phyloP scores from a whole-genome alignment of 805 yeast genomes.

The Ogataea zsoltii region DNA sequence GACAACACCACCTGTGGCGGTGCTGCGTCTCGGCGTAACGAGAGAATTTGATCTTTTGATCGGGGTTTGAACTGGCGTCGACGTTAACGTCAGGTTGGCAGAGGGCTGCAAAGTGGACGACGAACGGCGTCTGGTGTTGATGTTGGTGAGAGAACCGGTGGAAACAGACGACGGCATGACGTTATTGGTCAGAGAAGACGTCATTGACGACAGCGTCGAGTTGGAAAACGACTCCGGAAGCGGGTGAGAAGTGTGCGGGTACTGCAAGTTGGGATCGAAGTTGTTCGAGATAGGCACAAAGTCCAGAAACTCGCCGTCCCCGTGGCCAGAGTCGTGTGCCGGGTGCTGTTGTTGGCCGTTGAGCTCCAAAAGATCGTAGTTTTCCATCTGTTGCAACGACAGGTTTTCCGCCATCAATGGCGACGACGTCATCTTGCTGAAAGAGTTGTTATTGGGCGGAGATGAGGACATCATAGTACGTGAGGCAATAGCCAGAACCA shows the following conservation, averaged over 20 bases:
- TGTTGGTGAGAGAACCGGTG: slow-evolving; percentile 19
- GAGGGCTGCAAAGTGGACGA: slow-evolving; percentile 9
- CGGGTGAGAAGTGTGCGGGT: slow-evolving; percentile 22
- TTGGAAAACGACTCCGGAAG: slow-evolving; percentile 36
- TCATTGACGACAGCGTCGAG: slow-evolving; percentile 35
- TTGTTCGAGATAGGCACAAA: slow-evolving; percentile 32
- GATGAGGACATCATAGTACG: slow-evolving; percentile 37
- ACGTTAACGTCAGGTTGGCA: slow-evolving; percentile 8
- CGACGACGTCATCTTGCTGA: slow-evolving; percentile 25
- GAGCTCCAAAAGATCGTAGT: slow-evolving; percentile 15
- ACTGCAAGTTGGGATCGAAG: slow-evolving; percentile 28
- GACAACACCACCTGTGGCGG: slow-evolving; percentile 7
- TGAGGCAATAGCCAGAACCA: slow-evolving; percentile 4
- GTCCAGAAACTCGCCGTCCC: slow-evolving; percentile 25
- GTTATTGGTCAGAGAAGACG: slow-evolving; percentile 19
- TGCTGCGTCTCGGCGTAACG: slow-evolving; percentile 27
- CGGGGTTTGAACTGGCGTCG: slow-evolving; percentile 28
- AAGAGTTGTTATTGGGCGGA: slow-evolving; percentile 29
- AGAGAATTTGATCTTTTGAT: slow-evolving; percentile 18
- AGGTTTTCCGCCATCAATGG: slow-evolving; percentile 25
- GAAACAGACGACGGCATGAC: slow-evolving; percentile 20
- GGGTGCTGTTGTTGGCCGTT: background rate
- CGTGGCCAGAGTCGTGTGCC: slow-evolving; percentile 7
- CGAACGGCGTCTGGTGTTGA: slow-evolving; percentile 16
- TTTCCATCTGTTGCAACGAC: slow-evolving; percentile 20